Base-by-base conservation (phyloP, 2,329 filamentous ascomycete genomes). In the Calonectria crousiana region DNA sequence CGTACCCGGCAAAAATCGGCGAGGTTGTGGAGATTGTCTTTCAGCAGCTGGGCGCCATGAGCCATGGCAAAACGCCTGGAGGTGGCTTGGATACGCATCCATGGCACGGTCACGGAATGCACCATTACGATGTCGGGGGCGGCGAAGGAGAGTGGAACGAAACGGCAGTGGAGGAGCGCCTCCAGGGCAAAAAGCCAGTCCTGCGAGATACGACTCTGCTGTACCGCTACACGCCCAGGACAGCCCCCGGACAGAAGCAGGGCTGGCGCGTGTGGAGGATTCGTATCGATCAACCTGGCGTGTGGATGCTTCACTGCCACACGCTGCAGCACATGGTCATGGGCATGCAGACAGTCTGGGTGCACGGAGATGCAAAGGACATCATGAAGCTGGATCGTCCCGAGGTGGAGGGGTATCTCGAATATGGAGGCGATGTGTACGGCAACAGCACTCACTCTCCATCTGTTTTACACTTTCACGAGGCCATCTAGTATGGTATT, bases 271-370 rank as follows among this genome's bases (percentile, higher is more conserved):
- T 62, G 23, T 62, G 56, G 56, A 62, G 56, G 23, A 6, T 62
- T 16, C 56, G 56, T 16, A 41, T 88, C 1, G 81, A 84, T 1
- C 84, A 89, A 4, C 88, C 92, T 0, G 91, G 91, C 0, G 89
- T 90, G 4, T 92, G 90, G 90, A 89, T 92, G 89, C 84, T 92
- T 75, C 91, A 92, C 80, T 92, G 91, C 75, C 91, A 92, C 79
- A 87, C 89, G 20, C 75, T 90, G 65, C 87, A 88, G 69, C 91
- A 92, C 79, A 90, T 91, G 86, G 83, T 90, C 23, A 91, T 92
- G 89, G 88, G 89, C 13, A 62, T 62, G 56, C 34, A 38, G 34
- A 41, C 56, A 1, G 56, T 62, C 9, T 62, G 56, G 56, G 56
- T 62, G 23, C 56, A 62, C 20, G 56, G 56, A 20, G 56, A 62